A percentile compares a stretch with the other conserved stretches of the same genome.
Evolutionary conservation across 225 moss, liverwort and hornwort species (phyloP).

Genomic region (Marchantia paleacea): DNA sequence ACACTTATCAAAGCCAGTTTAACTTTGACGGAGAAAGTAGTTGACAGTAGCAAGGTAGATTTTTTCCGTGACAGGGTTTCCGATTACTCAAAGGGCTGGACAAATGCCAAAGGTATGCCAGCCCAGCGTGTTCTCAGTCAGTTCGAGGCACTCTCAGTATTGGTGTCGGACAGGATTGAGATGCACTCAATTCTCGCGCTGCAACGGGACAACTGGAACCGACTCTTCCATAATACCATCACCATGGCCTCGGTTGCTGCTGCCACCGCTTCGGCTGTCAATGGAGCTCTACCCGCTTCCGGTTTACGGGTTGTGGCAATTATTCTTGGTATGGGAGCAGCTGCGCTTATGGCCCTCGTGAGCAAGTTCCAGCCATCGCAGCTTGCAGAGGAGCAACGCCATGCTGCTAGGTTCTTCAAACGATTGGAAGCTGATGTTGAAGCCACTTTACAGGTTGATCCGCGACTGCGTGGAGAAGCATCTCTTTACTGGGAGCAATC

Average conservation of each 20-base stretch:
- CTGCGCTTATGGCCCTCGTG: slow-evolving; percentile 13
- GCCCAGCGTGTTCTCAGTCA: background rate
- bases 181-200: slow-evolving; percentile 49
- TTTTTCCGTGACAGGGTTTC: too few species aligned
- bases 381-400: slow-evolving; percentile 54
- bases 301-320: slow-evolving; percentile 35
- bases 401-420: slow-evolving; percentile 47
- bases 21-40: too few species aligned
- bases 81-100: too few species aligned
- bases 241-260: slow-evolving; percentile 42
- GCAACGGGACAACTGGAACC: slow-evolving; percentile 43
- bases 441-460: slow-evolving; percentile 11
- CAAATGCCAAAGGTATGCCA: too few species aligned
- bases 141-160: slow-evolving; percentile 21
- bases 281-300: slow-evolving; percentile 23
- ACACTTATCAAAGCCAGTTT: too few species aligned
- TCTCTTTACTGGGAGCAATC: too few species aligned
- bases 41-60: too few species aligned
- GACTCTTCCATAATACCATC: slow-evolving; percentile 48
- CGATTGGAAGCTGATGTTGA: background rate
- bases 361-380: slow-evolving; percentile 50
- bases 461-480: too few species aligned
- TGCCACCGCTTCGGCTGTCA: slow-evolving; percentile 33
- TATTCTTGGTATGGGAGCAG: slow-evolving; percentile 42
- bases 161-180: slow-evolving; percentile 40